Conservation (phyloP, 2,329 filamentous ascomycete genomes). For the Botryosphaeria dothidea region DNA sequence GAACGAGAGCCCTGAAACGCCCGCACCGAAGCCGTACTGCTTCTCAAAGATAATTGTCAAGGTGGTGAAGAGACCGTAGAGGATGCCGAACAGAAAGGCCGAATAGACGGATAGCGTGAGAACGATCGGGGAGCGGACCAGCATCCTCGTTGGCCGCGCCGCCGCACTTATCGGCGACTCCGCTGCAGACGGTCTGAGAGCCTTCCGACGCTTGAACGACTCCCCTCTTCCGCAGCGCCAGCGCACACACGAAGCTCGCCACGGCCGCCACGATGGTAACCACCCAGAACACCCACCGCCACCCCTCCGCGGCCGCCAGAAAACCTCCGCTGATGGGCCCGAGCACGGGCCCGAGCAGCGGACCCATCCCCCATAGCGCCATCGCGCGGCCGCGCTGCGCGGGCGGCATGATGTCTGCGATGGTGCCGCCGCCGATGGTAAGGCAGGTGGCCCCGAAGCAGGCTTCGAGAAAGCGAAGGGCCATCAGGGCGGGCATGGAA, state of each 20-base stretch:
- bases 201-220: too few species aligned
- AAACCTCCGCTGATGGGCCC: slow-evolving; percentile 37
- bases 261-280: slow-evolving; percentile 38
- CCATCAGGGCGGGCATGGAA: slow-evolving; percentile 27
- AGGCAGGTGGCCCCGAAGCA: slow-evolving; percentile 28
- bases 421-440: slow-evolving; percentile 23
- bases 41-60: slow-evolving; percentile 39
- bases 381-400: slow-evolving; percentile 27
- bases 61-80: slow-evolving; percentile 42
- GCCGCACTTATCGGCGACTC: too few species aligned
- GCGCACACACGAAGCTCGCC: too few species aligned
- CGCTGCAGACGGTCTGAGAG: too few species aligned
- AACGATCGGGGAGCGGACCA: slow-evolving; percentile 59
- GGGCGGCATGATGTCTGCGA: slow-evolving; percentile 28
- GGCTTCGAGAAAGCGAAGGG: slow-evolving; percentile 27
- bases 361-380: slow-evolving; percentile 27
- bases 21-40: slow-evolving; percentile 34
- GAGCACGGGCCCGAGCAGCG: slow-evolving; percentile 34
- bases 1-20: slow-evolving; percentile 34
- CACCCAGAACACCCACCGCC: slow-evolving; percentile 39
- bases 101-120: slow-evolving; percentile 50
- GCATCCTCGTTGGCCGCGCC: slow-evolving; percentile 59
- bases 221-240: too few species aligned
- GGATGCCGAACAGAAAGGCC: slow-evolving; percentile 47
- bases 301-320: slow-evolving; percentile 33